These are phyloP conservation scores for Aspergillus sclerotioniger DNA, from an alignment of 495 filamentous ascomycete species.

Conservation along the genomic window DNA sequence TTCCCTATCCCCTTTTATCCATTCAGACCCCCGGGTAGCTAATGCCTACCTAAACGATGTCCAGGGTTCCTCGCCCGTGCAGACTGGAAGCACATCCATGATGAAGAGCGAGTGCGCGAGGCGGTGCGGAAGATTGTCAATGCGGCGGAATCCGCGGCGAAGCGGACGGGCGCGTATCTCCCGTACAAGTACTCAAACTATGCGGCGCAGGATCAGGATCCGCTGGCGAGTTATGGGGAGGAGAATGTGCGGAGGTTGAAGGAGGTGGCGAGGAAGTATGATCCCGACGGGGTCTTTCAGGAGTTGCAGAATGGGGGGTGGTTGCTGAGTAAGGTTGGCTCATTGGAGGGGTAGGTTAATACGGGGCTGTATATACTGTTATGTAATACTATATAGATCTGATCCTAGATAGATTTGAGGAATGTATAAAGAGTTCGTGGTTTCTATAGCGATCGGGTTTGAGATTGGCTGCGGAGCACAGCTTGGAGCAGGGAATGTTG, in stretches of 20 bases:
- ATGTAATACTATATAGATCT: too few relatives aligned
- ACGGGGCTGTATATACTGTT: not conserved
- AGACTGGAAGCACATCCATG: slow-evolving; percentile 28
- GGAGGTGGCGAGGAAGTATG: slow-evolving; percentile 9
- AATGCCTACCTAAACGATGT: not conserved
- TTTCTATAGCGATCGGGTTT: too few relatives aligned
- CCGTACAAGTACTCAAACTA: slow-evolving; percentile 50
- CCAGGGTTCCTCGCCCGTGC: slow-evolving; percentile 5
- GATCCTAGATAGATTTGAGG: too few relatives aligned
- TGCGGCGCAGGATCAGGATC: slow-evolving; percentile 6
- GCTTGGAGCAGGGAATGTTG: not conserved
- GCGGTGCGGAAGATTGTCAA: slow-evolving; percentile 22
- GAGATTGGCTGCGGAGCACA: too few relatives aligned
- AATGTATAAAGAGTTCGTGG: too few relatives aligned
- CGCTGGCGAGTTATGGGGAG: slow-evolving; percentile 4
- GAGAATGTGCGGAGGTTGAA: slow-evolving; percentile 2
- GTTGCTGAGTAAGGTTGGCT: not conserved
- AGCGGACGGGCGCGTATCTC: slow-evolving; percentile 37
- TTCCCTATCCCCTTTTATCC: too few relatives aligned
- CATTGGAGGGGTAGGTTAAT: not conserved
- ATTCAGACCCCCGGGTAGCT: not conserved
- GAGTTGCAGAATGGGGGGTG: slow-evolving; percentile 9
- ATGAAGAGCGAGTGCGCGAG: slow-evolving; percentile 27
- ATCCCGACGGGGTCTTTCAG: slow-evolving; percentile 6
- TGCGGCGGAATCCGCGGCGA: slow-evolving; percentile 31